Conservation (phyloP, 176 grass and related monocot species). For the Triticum monococcum region DNA sequence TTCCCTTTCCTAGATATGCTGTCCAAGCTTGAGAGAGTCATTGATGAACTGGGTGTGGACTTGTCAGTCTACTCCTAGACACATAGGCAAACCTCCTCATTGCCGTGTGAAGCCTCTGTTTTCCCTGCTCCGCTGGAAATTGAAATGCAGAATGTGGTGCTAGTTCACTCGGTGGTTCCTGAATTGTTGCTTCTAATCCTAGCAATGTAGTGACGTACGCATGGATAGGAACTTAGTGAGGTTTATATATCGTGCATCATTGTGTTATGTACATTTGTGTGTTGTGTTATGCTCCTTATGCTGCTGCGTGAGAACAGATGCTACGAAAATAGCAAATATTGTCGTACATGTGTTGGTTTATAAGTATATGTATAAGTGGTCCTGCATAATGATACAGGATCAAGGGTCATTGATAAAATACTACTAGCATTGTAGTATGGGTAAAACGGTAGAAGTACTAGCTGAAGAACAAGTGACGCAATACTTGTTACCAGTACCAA, state of each 20-base stretch:
- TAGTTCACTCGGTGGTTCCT: background rate
- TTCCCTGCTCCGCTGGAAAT: background rate
- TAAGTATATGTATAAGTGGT: too few species aligned
- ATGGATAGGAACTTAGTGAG: background rate
- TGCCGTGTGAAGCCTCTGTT: background rate
- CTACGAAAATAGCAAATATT: too few species aligned
- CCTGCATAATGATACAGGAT: too few species aligned
- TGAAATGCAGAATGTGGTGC: background rate
- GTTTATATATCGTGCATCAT: background rate
- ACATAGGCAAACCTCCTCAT: background rate
- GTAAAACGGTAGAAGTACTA: background rate
- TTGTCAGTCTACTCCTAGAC: slow-evolving; percentile 36
- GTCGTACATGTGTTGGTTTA: too few species aligned
- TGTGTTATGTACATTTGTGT: background rate
- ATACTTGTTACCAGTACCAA: background rate
- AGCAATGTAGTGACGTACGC: background rate
- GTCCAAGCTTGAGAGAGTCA: slow-evolving; percentile 58
- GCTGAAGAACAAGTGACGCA: background rate
- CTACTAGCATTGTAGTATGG: background rate
- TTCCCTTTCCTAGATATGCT: slow-evolving; percentile 55
- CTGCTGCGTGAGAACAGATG: background rate
- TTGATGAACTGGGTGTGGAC: slow-evolving; percentile 62
- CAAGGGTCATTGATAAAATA: too few species aligned
- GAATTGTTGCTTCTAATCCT: background rate
- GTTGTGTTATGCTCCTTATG: background rate